These are phyloP conservation scores for Tulasnella calospora DNA, from an alignment of 768 basidiomycete species.

Conservation along the genomic window DNA sequence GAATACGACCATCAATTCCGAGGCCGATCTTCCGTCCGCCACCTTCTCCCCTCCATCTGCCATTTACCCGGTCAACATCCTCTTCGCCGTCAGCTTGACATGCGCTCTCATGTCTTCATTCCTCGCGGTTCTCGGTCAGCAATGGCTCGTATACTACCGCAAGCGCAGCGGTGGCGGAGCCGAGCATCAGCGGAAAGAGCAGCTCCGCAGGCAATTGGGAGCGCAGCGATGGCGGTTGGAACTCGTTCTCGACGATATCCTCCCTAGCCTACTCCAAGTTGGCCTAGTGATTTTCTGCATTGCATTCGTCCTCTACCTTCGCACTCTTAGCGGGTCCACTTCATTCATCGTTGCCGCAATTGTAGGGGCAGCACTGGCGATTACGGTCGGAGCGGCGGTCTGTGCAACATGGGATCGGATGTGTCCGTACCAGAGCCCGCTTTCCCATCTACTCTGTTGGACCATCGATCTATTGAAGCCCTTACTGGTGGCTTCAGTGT, in stretches of 20 bases:
- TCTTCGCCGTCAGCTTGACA: background rate
- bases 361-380: background rate
- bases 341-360: background rate
- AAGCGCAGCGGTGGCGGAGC: background rate
- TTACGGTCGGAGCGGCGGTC: background rate
- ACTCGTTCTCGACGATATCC: background rate
- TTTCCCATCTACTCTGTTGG: background rate
- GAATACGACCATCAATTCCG: background rate
- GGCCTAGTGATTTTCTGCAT: background rate
- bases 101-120: background rate
- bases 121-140: background rate
- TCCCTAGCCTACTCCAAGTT: background rate
- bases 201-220: background rate
- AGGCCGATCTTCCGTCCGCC: background rate
- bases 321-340: background rate
- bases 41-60: background rate
- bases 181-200: background rate
- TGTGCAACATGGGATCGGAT: background rate
- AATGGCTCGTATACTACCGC: background rate
- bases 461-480: background rate
- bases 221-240: background rate
- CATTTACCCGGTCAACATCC: background rate
- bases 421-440: background rate
- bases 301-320: background rate
- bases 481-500: background rate